phyloP scores from a whole-genome alignment of 1,284 basidiomycete genomes.

The Wolfiporia cocos region DNA sequence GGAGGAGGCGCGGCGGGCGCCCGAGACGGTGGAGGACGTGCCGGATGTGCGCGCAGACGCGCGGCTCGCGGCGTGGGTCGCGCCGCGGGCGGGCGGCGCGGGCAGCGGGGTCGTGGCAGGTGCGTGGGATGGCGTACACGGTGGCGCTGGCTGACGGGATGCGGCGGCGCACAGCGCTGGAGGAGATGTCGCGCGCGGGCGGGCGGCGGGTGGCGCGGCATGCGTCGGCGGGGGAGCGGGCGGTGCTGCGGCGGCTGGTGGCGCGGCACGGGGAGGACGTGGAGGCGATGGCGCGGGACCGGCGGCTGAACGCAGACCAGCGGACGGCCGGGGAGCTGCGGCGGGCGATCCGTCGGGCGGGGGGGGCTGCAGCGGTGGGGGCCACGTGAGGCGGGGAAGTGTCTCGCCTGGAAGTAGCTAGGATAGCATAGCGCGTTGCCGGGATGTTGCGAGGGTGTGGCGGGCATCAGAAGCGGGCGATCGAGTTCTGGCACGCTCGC shows the following conservation, averaged over 20 bases:
- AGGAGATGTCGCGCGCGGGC: conserved; percentile 37
- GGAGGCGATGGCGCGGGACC: conserved; percentile 75
- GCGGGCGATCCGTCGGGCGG: conserved; percentile 51
- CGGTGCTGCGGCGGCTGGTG: conserved; percentile 67
- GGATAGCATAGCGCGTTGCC: no score
- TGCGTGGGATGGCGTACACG: conserved; percentile 10
- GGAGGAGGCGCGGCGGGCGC: conserved; percentile 26
- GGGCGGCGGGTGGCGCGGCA: conserved; percentile 47
- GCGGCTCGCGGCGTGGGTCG: conserved; percentile 29
- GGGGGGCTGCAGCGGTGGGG: conserved; percentile 30
- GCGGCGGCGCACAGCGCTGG: conserved; percentile 34
- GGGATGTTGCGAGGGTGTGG: no score
- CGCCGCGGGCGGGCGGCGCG: conserved; percentile 13
- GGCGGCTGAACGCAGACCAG: conserved; percentile 79
- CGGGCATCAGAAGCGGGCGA: no score
- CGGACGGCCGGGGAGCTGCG: conserved; percentile 81
- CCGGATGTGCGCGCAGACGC: conserved; percentile 19
- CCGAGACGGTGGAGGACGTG: conserved; percentile 22
- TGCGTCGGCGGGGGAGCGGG: conserved; percentile 64
- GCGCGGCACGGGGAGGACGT: conserved; percentile 70
- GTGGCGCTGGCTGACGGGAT: conserved; percentile 3
- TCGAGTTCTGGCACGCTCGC: no score
- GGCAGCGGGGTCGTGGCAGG: conserved; percentile 30
- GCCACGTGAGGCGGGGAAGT: no score
- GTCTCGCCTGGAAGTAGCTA: no score